Percentiles rank a stretch among this genome's conserved stretches.
Conservation (phyloP, 352 stramenopile species). For the Phytophthora fragariaefolia region DNA sequence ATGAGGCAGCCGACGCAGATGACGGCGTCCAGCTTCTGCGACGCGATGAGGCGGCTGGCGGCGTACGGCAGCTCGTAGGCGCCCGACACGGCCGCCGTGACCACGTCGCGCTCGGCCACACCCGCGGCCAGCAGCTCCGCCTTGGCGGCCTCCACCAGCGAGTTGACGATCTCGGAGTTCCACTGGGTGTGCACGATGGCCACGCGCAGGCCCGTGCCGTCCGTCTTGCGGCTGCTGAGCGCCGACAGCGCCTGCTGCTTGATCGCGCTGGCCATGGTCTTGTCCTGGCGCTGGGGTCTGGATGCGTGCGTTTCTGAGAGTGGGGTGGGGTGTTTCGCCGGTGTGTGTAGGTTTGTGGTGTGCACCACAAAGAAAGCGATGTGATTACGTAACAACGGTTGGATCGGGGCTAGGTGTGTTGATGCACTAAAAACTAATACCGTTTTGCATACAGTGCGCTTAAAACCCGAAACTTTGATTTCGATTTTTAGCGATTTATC, state of each 20-base stretch:
- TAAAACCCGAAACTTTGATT: too few species aligned
- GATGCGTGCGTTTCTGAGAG: too few species aligned
- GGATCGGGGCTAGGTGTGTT: too few species aligned
- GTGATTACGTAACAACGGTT: too few species aligned
- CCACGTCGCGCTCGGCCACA: conserved; percentile 73
- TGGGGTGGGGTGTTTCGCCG: too few species aligned
- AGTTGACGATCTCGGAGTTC: conserved; percentile 85
- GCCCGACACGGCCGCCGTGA: conserved; percentile 91
- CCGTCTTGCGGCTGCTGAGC: conserved; percentile 80
- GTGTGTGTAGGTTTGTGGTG: too few species aligned
- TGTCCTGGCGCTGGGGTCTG: background rate
- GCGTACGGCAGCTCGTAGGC: conserved; percentile 97
- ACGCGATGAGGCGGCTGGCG: conserved; percentile 89
- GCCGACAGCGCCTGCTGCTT: conserved; percentile 79
- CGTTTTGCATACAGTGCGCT: too few species aligned
- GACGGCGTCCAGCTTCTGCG: conserved; percentile 96
- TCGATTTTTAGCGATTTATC: too few species aligned
- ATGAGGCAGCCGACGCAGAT: conserved; percentile 95
- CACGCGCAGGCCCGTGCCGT: conserved; percentile 76
- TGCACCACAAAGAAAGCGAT: too few species aligned
- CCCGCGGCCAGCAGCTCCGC: conserved; percentile 67
- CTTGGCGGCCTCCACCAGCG: conserved; percentile 69
- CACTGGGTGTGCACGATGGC: conserved; percentile 88
- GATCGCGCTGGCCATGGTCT: conserved; percentile 54
- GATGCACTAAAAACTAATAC: too few species aligned